Conservation (phyloP, 2,329 filamentous ascomycete species). For the Phaeosphaeriaceae sp. region DNA sequence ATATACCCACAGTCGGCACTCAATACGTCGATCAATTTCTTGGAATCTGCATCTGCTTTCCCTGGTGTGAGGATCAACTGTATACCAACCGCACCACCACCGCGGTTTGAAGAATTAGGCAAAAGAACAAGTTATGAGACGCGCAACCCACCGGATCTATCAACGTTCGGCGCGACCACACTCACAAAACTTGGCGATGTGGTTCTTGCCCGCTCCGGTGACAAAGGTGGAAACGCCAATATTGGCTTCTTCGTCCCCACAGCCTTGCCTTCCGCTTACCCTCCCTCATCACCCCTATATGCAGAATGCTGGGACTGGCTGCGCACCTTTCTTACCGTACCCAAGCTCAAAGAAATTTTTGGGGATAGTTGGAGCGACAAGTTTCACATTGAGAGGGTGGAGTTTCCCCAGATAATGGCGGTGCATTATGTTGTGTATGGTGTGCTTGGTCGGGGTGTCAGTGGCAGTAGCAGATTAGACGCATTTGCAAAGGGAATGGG, state of each 20-base stretch:
- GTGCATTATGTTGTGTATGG: slow-evolving; percentile 50
- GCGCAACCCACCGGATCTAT: slow-evolving; percentile 39
- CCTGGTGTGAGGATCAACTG: not conserved
- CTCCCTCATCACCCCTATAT: slow-evolving; percentile 29
- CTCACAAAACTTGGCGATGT: slow-evolving; percentile 50
- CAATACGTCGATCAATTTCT: slow-evolving; percentile 41
- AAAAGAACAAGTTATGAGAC: slow-evolving; percentile 39
- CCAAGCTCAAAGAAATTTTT: slow-evolving; percentile 36
- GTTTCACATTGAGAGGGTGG: slow-evolving; percentile 38
- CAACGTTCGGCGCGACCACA: slow-evolving; percentile 29
- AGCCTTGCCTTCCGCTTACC: slow-evolving; percentile 33
- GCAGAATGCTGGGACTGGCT: slow-evolving; percentile 42
- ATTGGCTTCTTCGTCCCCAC: slow-evolving; percentile 48
- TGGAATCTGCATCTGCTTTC: slow-evolving; percentile 25
- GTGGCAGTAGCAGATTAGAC: slow-evolving; percentile 57
- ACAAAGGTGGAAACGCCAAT: slow-evolving; percentile 46
- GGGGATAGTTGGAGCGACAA: slow-evolving; percentile 31
- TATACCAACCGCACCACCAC: slow-evolving; percentile 12
- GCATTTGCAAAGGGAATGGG: slow-evolving; percentile 61
- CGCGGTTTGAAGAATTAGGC: slow-evolving; percentile 18
- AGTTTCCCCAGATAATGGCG: slow-evolving; percentile 38
- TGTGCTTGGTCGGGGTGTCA: slow-evolving; percentile 51
- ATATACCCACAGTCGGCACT: slow-evolving; percentile 34
- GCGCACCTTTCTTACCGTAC: slow-evolving; percentile 32
- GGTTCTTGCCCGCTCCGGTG: slow-evolving; percentile 52